Conservation (phyloP, 78 protist genomes). For the Dictyostelium purpureum region DNA sequence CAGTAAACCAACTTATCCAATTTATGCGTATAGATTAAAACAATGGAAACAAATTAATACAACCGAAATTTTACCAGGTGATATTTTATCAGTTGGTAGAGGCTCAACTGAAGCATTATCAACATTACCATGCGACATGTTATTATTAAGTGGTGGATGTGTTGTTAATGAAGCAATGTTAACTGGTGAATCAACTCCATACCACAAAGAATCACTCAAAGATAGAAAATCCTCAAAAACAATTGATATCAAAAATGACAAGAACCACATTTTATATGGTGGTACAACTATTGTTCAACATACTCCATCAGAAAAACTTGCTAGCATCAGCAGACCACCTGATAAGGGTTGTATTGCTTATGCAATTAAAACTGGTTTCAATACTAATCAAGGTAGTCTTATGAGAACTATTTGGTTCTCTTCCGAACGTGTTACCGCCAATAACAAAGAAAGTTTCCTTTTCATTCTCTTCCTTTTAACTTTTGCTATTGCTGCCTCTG, state of each 20-base stretch:
- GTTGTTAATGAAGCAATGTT: conserved; percentile 98
- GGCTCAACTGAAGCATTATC: conserved; percentile 40
- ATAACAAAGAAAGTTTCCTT: conserved; percentile 86
- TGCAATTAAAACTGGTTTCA: conserved; percentile 95
- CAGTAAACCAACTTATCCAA: conserved; percentile 66
- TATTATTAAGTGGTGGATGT: conserved; percentile 94
- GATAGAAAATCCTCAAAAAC: background rate
- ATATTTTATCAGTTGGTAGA: conserved; percentile 57
- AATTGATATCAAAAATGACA: conserved; percentile 44
- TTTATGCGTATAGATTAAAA: conserved; percentile 70
- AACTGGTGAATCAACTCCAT: conserved; percentile 98
- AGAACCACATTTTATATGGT: conserved; percentile 83
- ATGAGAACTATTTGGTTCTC: conserved; percentile 95
- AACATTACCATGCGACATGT: conserved; percentile 90
- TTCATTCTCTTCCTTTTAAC: conserved; percentile 93
- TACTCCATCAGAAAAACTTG: background rate
- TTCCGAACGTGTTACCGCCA: conserved; percentile 90
- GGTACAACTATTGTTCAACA: conserved; percentile 93
- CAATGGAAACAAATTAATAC: conserved; percentile 77
- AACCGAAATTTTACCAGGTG: conserved; percentile 80
- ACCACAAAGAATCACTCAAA: conserved; percentile 86
- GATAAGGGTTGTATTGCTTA: conserved; percentile 78
- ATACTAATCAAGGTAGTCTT: conserved; percentile 95
- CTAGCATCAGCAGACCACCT: background rate
- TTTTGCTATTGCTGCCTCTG: conserved; percentile 94